Conservation (phyloP, 2,329 filamentous ascomycete genomes). For the Epichloe gansuensis region DNA sequence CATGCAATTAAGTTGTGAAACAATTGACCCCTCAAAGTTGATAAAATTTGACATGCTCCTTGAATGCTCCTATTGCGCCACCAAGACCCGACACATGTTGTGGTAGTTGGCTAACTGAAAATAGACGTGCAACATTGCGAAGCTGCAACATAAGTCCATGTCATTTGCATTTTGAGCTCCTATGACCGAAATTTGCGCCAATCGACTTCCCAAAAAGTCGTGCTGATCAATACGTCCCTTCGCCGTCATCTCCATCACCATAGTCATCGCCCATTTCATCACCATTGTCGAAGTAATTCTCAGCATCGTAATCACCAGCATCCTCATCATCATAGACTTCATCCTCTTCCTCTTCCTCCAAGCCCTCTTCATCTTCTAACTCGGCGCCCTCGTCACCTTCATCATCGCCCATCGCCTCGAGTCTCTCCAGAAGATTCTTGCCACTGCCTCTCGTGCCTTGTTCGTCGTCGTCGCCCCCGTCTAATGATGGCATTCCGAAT, state of each 20-base stretch:
- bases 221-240: constrained; percentile 24
- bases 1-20: not conserved
- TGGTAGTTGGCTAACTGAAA: constrained; percentile 1
- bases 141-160: not conserved
- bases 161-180: not conserved
- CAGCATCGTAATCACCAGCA: constrained; percentile 49
- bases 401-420: constrained; percentile 36
- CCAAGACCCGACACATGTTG: not conserved
- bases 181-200: not conserved
- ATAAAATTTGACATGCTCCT: not conserved
- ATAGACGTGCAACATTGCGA: not conserved
- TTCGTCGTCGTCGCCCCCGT: constrained; percentile 18
- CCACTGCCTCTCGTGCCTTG: constrained; percentile 18
- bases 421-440: constrained; percentile 29
- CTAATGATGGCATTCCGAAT: constrained; percentile 26
- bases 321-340: constrained; percentile 45
- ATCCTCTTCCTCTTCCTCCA: constrained; percentile 34
- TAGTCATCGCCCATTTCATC: constrained; percentile 42
- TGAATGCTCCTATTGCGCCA: not conserved
- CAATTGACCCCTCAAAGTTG: not conserved
- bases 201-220: not conserved
- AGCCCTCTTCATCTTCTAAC: constrained; percentile 38
- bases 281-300: constrained; percentile 47
- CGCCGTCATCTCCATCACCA: constrained; percentile 39
- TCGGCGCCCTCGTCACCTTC: constrained; percentile 37